Conservation (phyloP, 1,284 basidiomycete species). For the Ceratobasidium sp. region DNA sequence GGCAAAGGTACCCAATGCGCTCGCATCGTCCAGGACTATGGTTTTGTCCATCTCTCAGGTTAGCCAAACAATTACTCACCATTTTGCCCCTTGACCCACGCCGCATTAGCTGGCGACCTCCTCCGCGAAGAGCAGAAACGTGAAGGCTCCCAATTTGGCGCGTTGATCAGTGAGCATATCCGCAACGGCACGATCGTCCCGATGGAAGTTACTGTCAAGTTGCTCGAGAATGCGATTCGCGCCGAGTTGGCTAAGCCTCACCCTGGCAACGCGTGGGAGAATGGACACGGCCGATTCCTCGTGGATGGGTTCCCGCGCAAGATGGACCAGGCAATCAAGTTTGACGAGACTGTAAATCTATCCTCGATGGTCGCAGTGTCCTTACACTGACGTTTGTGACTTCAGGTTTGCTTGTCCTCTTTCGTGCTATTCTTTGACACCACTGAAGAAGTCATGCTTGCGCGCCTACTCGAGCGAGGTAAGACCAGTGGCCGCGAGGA, state of each 20-base stretch:
- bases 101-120: conserved; percentile 89
- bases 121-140: conserved; percentile 94
- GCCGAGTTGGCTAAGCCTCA: conserved; percentile 67
- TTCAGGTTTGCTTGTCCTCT: conserved; percentile 82
- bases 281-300: conserved; percentile 88
- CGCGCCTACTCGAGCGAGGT: conserved; percentile 87
- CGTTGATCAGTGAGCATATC: conserved; percentile 91
- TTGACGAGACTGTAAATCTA: conserved; percentile 85
- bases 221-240: conserved; percentile 94
- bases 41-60: conserved; percentile 97
- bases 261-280: conserved; percentile 71
- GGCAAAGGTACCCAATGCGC: conserved; percentile 98
- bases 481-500: conserved; percentile 97
- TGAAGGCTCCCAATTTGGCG: conserved; percentile 86
- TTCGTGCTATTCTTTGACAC: conserved; percentile 92
- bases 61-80: conserved; percentile 48
- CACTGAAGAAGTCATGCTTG: conserved; percentile 89
- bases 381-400: conserved; percentile 11
- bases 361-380: background rate
- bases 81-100: background rate
- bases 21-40: conserved; percentile 87
- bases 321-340: conserved; percentile 97
- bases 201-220: conserved; percentile 96
- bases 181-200: conserved; percentile 96
- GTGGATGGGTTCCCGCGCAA: conserved; percentile 98